Evolutionary conservation across 805 yeast genomes (phyloP), one percentile per base, ranked within the genome.

Genomic region (Kodamaea jinghongensis): DNA sequence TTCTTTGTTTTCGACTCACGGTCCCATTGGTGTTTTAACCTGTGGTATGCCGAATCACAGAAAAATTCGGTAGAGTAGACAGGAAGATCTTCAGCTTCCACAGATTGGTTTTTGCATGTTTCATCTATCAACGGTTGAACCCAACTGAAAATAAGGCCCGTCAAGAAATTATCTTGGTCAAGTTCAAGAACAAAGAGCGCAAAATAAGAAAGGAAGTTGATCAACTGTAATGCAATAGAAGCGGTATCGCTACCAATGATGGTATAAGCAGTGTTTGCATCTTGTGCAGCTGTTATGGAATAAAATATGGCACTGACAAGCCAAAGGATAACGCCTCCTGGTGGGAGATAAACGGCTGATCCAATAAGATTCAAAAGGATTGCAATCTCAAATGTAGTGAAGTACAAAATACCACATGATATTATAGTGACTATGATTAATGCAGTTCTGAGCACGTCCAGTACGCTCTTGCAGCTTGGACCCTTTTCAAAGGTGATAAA

Each of bases 1-100:
- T 26, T 27, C 13, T 52, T 45, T n/a, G 40, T 43, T 12, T 17
- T 36, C 4, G 45, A 39, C 10, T 53, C 48, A 10, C 27, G 25
- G 2, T 47, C 39, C 67, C 67, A 66, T 17, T 48, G 36, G 8
- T 46, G 42, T n/a, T 46, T 38, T 36, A 65, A 54, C 25, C 23
- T 32, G 1, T 30, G 30, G 33, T 44, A 53, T 13, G 60, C 51
- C 14, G 36, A 46, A 11, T 49, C 52, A 34, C 44, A 39, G 15
- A 10, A 30, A 5, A 39, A 30, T 5, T 36, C 38, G 13, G 25
- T 28, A 2, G 37, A 30, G 12, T 34, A 29, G 4, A 29, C 25
- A 15, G 51, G 51, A 33, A 56, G 41, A 31, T 56, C 55, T 2
- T 46, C 34, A 10, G 47, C 45, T 10, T 41, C 43, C 7, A 60